Base-by-base conservation (phyloP, 768 basidiomycete species). In the Tylopilus sp. region DNA sequence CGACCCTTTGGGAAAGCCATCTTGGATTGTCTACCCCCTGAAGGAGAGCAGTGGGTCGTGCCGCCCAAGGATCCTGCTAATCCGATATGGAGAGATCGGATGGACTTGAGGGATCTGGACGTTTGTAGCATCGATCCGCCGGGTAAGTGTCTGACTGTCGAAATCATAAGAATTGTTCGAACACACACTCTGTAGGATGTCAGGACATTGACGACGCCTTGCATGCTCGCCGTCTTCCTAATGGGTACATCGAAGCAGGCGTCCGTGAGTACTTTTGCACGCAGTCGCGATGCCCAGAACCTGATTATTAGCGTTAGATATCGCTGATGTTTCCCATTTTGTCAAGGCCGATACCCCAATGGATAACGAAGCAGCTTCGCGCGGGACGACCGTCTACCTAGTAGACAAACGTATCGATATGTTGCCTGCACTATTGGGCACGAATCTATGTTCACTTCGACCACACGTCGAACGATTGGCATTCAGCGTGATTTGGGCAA, bases 361-460 rank as follows among this genome's bases (percentile, higher is more conserved):
- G 93, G 96, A 99, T 60, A 85, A 75, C 40, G 96, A 99, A 69
- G 96, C 96, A 21, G 91, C 94, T n/a, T 81, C 93, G 17, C 78
- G 96, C 55, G 96, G 96, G 6, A 98, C 96, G 6, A 98, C 96
- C 0, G 96, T 99, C 1, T 99, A 98, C 68, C 82, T 99, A 2
- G 96, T 98, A 6, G 96, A 99, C 76, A 96, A 95, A 71, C 90
- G 96, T 30, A 93, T 99, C 46, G 97, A 98, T 74, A 99, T 99
- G 97, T 77, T 99, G 44, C 97, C 97, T 0, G 76, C 86, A 4
- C 78, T 99, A 10, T 78, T 99, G 7, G 97, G 97, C 1, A 98
- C 96, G 1, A 99, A 98, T 63, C 72, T 99, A 12, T 99, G 97
- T 67, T 96, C 93, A 6, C 76, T 99, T 34, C 73, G 96, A 43